phyloP scores from a whole-genome alignment of 2,329 filamentous ascomycete genomes.

The Helicocarpus griseus region DNA sequence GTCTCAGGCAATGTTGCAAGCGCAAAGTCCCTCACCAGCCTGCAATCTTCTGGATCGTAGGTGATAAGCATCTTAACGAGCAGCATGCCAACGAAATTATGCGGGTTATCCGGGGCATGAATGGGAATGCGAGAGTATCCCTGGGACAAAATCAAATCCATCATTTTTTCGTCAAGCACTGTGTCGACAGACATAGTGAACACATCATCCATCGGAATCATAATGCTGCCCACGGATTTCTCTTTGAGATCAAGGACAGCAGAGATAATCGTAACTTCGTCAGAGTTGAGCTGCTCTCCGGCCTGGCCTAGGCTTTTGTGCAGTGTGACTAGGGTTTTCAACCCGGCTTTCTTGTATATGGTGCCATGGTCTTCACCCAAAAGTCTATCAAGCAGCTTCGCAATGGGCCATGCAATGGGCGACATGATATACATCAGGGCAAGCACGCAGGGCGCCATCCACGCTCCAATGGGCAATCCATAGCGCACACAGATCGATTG shows the following conservation, averaged over 20 bases:
- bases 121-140: conserved; percentile 96
- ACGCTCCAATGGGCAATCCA: conserved; percentile 87
- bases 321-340: conserved; percentile 91
- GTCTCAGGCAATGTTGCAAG: conserved; percentile 93
- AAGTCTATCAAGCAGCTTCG: conserved; percentile 86
- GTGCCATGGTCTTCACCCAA: conserved; percentile 93
- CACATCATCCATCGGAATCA: conserved; percentile 97
- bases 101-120: conserved; percentile 69
- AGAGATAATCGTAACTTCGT: conserved; percentile 98
- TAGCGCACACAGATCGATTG: conserved; percentile 96
- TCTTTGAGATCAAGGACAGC: conserved; percentile 93
- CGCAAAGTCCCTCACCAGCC: conserved; percentile 78
- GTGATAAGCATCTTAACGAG: conserved; percentile 98
- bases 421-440: conserved; percentile 85
- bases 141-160: conserved; percentile 85
- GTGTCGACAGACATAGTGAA: conserved; percentile 96
- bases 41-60: conserved; percentile 89
- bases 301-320: conserved; percentile 75
- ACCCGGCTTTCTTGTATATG: conserved; percentile 92
- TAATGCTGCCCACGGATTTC: conserved; percentile 88
- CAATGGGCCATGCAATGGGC: conserved; percentile 86
- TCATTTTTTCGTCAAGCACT: conserved; percentile 82
- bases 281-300: conserved; percentile 80
- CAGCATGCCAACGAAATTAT: conserved; percentile 94
- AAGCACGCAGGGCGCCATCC: conserved; percentile 81